Base-by-base conservation (phyloP, 1,284 basidiomycete genomes). In the Apiotrichum montevideense region DNA sequence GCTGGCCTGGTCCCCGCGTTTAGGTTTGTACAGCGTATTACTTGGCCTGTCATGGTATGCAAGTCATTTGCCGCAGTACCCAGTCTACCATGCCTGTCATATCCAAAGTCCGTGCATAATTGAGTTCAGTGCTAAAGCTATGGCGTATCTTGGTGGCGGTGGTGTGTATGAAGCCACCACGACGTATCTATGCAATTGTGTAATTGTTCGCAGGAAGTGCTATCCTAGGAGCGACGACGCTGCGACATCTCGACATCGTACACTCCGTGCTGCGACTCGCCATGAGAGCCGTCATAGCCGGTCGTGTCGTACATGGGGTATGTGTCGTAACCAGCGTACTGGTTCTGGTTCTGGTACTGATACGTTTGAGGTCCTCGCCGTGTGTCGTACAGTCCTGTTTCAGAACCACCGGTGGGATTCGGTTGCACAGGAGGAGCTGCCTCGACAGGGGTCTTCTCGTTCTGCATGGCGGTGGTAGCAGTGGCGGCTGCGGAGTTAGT, bases 201-300 rank as follows among this genome's bases (percentile, higher is more conserved):
- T 32, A 29, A 29, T 29, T 29, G 29, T 29, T 29, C 29, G 29
- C 29, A 29, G 29, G 29, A 29, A 29, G 29, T 29, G 29, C 29
- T 29, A 29, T 29, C 29, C 29, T 29, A 29, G 29, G 29, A 39
- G 37, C 49, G 49, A 21, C 48, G 54, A 39, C 54, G 50, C 42
- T 51, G 52, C n/a, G 64, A 63, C 61, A 66, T 59, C 53, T 73
- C 71, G n/a, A 70, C 64, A 49, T 73, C 71, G 59, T 72, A 73
- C 32, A 61, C 48, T 34, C 63, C 66, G 44, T 56, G 58, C 15
- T 46, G 46, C 8, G 47, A 61, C 37, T 59, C 62, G 46, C 65
- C 64, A 37, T 55, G 43, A 15, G 46, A 35, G 33, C 46, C 46
- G 33, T 47, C 46, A n/a, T 47, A 47, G 11, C 46, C 37, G 7